Conservation (phyloP, 352 stramenopile species). For the Phytophthora ramorum region DNA sequence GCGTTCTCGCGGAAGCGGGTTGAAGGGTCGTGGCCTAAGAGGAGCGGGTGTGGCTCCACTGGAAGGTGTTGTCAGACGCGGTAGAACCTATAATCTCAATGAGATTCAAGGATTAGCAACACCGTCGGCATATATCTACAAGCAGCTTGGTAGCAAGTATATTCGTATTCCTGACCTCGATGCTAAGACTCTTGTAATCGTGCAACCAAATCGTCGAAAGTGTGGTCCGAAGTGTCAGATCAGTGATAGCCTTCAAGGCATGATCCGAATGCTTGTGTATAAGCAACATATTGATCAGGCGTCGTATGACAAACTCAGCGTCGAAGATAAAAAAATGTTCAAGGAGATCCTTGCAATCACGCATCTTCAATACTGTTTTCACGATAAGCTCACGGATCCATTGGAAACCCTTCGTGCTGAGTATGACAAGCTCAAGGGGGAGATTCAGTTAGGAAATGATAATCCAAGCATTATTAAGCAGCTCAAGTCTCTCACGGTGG, state of each 20-base stretch:
- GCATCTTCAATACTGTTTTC: conserved; percentile 7
- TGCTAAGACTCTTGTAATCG: no score
- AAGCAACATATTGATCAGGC: conserved; percentile 8
- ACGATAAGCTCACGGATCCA: not conserved
- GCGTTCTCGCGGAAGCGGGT: no score
- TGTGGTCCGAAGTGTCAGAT: conserved; percentile 10
- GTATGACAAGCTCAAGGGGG: conserved; percentile 18
- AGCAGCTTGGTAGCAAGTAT: conserved; percentile 3
- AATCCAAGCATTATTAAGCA: conserved; percentile 19
- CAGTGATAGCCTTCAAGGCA: conserved; percentile 5
- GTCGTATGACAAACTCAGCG: conserved; percentile 12
- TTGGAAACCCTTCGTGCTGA: not conserved
- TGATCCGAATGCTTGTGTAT: conserved; percentile 7
- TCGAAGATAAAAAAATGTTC: conserved; percentile 16
- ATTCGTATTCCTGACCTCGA: no score
- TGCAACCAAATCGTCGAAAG: conserved; percentile 17
- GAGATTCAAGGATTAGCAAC: conserved; percentile 19
- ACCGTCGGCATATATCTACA: conserved; percentile 1
- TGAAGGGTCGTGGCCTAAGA: not conserved
- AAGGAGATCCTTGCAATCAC: conserved; percentile 11
- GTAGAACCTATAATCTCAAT: conserved; percentile 24
- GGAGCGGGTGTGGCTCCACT: conserved; percentile 12
- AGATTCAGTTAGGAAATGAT: conserved; percentile 12
- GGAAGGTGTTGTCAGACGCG: conserved; percentile 7
- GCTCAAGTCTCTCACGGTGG: conserved; percentile 13